Evolutionary conservation across 768 basidiomycete genomes (phyloP), one percentile per base, ranked within the genome.

Genomic region (Tylopilus sp.): DNA sequence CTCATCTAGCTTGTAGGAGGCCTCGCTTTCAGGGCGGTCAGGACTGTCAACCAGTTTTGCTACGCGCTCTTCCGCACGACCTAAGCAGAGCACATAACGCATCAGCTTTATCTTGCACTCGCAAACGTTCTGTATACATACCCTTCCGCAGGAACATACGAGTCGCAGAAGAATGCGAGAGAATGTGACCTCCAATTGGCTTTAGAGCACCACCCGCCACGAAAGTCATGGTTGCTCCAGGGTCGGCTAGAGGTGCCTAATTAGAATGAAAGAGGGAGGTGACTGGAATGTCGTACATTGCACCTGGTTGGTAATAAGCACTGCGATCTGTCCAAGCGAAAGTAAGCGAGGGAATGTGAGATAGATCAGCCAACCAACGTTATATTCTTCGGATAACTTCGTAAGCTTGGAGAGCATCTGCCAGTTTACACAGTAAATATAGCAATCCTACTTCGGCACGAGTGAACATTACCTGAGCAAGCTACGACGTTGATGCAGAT

Each of bases 151-250:
- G 75, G 66, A 88, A 91, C 62, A 93, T 79, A 48, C 91, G 79
- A 9, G 90, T 91, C 4, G 91, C 85, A n/a, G 91, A 93, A 17
- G 91, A 89, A 51, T 78, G 91, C 0, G 91, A 93, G 39, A 93
- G 72, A 55, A 93, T 91, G 61, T 93, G 91, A 0, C 91, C 91
- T 35, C 90, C 91, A 40, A 95, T 89, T 17, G 92, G 91, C 70
- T 95, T 95, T 35, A 94, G 77, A 18, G 89, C 90, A 30, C 92
- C 90, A 36, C 93, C 94, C 22, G 92, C 94, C 38, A 95, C 94
- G 62, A 98, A 98, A 44, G 91, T 91, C 85, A 90, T 90, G 3
- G 88, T 91, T 44, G 93, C 94, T 44, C 95, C 95, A 20, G 95
- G 95, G 66, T 98, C 95, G 53, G 94, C 90, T 90, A 62, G 57